Percentiles rank a stretch among this genome's conserved stretches.
These are phyloP conservation scores for Westerdykella sp. DNA, from an alignment of 2,329 filamentous ascomycete species.

Conservation along the genomic window DNA sequence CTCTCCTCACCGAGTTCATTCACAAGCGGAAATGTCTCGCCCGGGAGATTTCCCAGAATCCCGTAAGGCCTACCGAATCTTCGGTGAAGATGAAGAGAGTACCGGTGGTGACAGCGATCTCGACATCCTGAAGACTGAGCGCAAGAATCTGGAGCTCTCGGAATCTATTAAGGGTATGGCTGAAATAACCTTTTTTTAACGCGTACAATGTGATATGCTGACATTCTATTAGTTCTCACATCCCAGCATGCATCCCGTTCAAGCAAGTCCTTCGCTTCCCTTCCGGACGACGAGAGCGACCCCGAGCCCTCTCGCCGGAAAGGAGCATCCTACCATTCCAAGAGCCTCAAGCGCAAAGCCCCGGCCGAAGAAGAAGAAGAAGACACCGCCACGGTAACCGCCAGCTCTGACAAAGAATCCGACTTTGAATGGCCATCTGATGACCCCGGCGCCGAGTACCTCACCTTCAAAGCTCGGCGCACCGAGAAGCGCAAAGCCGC, in stretches of 20 bases:
- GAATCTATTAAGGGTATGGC: conserved; percentile 28
- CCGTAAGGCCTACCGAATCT: conserved; percentile 9
- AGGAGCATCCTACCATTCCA: no score
- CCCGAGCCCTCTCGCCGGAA: no score
- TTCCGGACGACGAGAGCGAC: no score
- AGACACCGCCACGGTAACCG: neutral
- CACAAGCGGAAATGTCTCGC: no score
- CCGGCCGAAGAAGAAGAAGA: conserved; percentile 4
- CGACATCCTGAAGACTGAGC: conserved; percentile 35
- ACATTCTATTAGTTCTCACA: no score
- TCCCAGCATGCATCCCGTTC: no score
- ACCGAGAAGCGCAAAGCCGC: conserved; percentile 48
- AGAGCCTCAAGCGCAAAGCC: neutral
- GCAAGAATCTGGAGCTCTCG: conserved; percentile 28
- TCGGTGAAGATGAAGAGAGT: conserved; percentile 24
- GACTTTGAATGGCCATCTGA: conserved; percentile 48
- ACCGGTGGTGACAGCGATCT: conserved; percentile 40
- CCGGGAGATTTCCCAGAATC: neutral
- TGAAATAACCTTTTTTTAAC: no score
- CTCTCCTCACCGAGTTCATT: neutral
- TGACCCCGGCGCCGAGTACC: conserved; percentile 50
- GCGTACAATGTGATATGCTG: no score
- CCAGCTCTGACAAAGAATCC: conserved; percentile 4
- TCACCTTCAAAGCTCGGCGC: conserved; percentile 58
- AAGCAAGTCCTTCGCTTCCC: no score